Evolutionary conservation across 1,284 basidiomycete species (phyloP).

Genomic region (Cryptococcus sp.): DNA sequence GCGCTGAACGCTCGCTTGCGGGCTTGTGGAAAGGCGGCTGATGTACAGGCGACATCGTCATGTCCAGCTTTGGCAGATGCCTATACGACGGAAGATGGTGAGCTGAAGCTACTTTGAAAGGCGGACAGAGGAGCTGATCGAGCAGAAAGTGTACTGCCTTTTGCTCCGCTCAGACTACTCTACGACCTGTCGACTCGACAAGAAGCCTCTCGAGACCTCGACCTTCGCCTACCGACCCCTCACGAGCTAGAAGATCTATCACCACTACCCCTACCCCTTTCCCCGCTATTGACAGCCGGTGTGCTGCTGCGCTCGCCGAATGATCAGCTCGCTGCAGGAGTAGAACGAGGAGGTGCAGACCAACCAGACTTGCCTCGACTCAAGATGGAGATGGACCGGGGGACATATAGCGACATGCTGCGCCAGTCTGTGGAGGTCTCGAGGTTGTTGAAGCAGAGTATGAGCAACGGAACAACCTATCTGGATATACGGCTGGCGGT

Average conservation of each 20-base stretch:
- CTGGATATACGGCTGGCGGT: not conserved
- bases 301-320: slow-evolving; percentile 6
- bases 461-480: not conserved
- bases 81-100: too few species aligned
- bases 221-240: slow-evolving; percentile 10
- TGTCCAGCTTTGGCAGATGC: too few species aligned
- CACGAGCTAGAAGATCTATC: slow-evolving; percentile 19
- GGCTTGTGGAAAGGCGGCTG: too few species aligned
- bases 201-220: slow-evolving; percentile 4
- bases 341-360: too few species aligned
- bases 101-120: too few species aligned
- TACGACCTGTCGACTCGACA: slow-evolving; percentile 25
- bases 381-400: not conserved
- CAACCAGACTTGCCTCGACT: not conserved
- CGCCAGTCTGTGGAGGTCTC: slow-evolving; percentile 7
- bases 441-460: not conserved
- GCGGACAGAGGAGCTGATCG: not conserved
- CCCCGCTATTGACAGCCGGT: slow-evolving; percentile 17
- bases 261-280: slow-evolving; percentile 22
- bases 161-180: slow-evolving; percentile 21
- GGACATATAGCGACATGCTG: slow-evolving; percentile 2
- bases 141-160: slow-evolving; percentile 15
- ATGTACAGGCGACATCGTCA: too few species aligned
- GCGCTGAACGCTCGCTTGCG: too few species aligned
- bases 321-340: too few species aligned